Conservation (phyloP, 495 filamentous ascomycete species). For the Penicillium cinerascens region DNA sequence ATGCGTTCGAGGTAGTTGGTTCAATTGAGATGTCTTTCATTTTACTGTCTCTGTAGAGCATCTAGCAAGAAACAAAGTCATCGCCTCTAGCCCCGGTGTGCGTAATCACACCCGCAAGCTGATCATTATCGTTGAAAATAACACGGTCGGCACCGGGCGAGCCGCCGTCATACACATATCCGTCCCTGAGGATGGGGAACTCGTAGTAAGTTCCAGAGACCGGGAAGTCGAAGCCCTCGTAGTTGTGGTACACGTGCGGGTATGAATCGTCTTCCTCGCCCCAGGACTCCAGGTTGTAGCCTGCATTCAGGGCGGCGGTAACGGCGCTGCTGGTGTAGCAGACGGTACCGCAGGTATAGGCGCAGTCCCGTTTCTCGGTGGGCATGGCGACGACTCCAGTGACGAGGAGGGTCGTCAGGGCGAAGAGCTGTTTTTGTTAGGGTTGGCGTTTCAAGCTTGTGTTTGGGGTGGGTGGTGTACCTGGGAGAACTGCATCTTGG, state of each 20-base stretch:
- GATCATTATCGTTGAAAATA: constrained; percentile 54
- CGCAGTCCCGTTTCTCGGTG: constrained; percentile 45
- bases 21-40: background rate
- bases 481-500: constrained; percentile 32
- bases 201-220: constrained; percentile 65
- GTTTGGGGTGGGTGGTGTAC: constrained; percentile 12
- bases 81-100: constrained; percentile 66
- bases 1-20: background rate
- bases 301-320: constrained; percentile 46
- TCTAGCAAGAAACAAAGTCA: constrained; percentile 56
- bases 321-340: constrained; percentile 49
- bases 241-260: constrained; percentile 71
- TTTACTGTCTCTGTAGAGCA: background rate
- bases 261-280: constrained; percentile 54
- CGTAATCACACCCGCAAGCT: constrained; percentile 59
- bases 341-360: constrained; percentile 49
- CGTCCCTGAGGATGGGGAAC: constrained; percentile 61
- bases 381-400: constrained; percentile 42
- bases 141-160: constrained; percentile 70
- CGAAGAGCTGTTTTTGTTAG: constrained; percentile 19
- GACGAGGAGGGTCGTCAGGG: constrained; percentile 24
- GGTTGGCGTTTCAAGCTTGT: background rate
- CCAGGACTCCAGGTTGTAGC: constrained; percentile 43
- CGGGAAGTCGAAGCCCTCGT: constrained; percentile 68
- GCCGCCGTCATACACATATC: constrained; percentile 56